Conservation (phyloP, 169 alveolate genomes). For the Theileria sp. region DNA sequence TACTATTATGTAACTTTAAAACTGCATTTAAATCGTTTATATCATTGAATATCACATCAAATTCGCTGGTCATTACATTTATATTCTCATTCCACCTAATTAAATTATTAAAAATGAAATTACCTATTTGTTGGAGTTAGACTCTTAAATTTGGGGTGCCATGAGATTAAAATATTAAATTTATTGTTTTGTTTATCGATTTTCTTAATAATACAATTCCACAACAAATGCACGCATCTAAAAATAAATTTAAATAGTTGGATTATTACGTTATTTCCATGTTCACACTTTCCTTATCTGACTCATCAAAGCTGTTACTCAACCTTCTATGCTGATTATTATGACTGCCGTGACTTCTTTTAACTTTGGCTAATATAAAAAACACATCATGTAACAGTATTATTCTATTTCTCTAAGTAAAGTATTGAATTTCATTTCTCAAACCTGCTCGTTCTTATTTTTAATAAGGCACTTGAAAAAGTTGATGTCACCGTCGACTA, state of each 20-base stretch:
- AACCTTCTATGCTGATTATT: not conserved
- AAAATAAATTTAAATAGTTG: not conserved
- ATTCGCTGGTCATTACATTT: constrained; percentile 23
- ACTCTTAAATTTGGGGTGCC: constrained; percentile 48
- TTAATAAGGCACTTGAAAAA: constrained; percentile 6
- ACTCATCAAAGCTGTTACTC: not conserved
- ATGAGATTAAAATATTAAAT: constrained; percentile 26
- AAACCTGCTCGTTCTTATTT: constrained; percentile 11
- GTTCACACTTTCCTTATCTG: not conserved
- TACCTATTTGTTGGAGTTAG: constrained; percentile 10
- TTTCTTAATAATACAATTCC: constrained; percentile 39
- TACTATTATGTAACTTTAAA: constrained; percentile 8
- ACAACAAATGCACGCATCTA: constrained; percentile 61
- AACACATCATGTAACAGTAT: constrained; percentile 19
- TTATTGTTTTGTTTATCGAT: constrained; percentile 3
- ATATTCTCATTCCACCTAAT: constrained; percentile 15
- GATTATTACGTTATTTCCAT: constrained; percentile 11
- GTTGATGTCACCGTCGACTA: not conserved
- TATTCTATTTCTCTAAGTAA: constrained; percentile 16
- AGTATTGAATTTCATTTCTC: not conserved
- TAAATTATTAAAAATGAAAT: not conserved
- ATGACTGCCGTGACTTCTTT: not conserved
- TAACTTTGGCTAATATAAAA: constrained; percentile 21
- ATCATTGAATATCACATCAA: constrained; percentile 34
- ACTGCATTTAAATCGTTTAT: constrained; percentile 21